Evolutionary conservation across 2,329 filamentous ascomycete species (phyloP).

Genomic region (Fusarium sp.): DNA sequence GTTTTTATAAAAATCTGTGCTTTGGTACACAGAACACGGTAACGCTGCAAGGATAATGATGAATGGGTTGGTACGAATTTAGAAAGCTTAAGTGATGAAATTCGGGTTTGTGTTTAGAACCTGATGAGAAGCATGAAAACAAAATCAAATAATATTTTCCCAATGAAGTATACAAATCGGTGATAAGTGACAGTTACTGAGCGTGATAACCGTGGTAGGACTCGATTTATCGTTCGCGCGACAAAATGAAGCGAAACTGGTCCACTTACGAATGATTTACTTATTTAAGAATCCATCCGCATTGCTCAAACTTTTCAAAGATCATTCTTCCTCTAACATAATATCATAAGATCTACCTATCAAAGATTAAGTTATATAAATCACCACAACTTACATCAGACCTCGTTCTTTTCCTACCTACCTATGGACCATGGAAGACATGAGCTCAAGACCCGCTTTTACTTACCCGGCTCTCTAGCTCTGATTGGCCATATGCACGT

Average conservation of each 20-base stretch:
- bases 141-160: slow-evolving; percentile 8
- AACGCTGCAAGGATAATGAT: slow-evolving; percentile 44
- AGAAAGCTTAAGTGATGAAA: slow-evolving; percentile 41
- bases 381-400: not conserved
- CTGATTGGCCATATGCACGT: slow-evolving; percentile 42
- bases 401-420: not conserved
- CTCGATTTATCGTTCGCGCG: not conserved
- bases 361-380: too few species aligned
- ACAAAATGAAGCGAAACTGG: not conserved
- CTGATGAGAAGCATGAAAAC: slow-evolving; percentile 25
- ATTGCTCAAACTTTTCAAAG: not conserved
- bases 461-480: not conserved
- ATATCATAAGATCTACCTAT: not conserved
- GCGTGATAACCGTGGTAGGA: not conserved
- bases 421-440: not conserved
- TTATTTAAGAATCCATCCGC: not conserved
- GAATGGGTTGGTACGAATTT: slow-evolving; percentile 40
- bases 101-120: slow-evolving; percentile 27
- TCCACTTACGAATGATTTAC: not conserved
- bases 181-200: not conserved
- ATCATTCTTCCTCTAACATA: not conserved
- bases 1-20: slow-evolving; percentile 37
- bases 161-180: not conserved
- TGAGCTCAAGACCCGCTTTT: slow-evolving; percentile 34
- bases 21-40: slow-evolving; percentile 37